Evolutionary conservation across 257 asterid genomes (phyloP).

Genomic region (Vinca minor): DNA sequence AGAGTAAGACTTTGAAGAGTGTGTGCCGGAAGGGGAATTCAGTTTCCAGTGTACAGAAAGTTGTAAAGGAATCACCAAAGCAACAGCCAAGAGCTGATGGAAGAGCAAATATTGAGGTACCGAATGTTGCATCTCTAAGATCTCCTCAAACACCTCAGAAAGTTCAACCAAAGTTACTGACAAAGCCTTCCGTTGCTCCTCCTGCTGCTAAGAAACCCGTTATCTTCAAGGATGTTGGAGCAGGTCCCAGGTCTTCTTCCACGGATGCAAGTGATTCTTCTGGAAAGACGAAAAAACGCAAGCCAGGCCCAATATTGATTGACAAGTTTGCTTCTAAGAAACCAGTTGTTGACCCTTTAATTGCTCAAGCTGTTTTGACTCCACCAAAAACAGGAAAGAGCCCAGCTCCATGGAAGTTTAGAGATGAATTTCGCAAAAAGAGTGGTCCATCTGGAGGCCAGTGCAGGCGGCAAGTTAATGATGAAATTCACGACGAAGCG

Average conservation of each 20-base stretch:
- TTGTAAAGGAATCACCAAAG: constrained; percentile 46
- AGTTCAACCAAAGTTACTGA: constrained; percentile 53
- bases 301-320: constrained; percentile 77
- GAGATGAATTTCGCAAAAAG: constrained; percentile 59
- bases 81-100: constrained; percentile 36
- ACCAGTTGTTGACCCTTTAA: constrained; percentile 61
- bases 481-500: constrained; percentile 55
- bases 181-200: constrained; percentile 75
- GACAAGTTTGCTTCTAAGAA: constrained; percentile 95
- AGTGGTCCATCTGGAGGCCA: constrained; percentile 46
- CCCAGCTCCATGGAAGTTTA: constrained; percentile 56
- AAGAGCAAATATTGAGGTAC: constrained; percentile 32
- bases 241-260: constrained; percentile 40
- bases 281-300: constrained; percentile 50
- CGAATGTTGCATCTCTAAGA: constrained; percentile 32
- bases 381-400: constrained; percentile 67
- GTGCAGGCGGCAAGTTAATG: constrained; percentile 54
- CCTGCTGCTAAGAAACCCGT: constrained; percentile 59
- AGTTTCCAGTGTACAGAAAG: constrained; percentile 49
- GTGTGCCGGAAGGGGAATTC: constrained; percentile 98
- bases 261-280: constrained; percentile 35
- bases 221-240: constrained; percentile 71
- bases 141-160: constrained; percentile 53
- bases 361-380: constrained; percentile 69
- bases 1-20: constrained; percentile 58